Evolutionary conservation across 139 green algal species (phyloP).

Genomic region (Chlorella sp.): DNA sequence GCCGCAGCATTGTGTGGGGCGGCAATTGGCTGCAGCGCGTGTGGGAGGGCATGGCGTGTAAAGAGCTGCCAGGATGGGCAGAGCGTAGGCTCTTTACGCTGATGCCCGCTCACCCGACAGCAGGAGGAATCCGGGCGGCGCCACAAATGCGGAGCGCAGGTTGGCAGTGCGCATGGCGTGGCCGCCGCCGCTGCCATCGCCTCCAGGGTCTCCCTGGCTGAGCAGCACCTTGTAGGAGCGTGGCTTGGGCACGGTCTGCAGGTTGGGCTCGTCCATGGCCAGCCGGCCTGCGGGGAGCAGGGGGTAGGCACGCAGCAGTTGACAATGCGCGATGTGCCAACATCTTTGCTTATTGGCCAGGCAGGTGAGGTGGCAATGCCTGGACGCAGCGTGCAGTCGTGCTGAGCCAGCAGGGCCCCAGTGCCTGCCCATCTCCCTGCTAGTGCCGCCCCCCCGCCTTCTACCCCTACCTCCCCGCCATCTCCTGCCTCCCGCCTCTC

Average conservation of each 20-base stretch:
- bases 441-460: too few species aligned
- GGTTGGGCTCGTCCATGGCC: conserved; percentile 83
- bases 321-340: neutral
- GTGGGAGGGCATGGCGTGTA: too few species aligned
- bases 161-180: conserved; percentile 26
- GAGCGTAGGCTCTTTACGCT: neutral
- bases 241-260: conserved; percentile 75
- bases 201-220: neutral
- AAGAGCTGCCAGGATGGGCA: too few species aligned
- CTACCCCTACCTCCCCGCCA: too few species aligned
- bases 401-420: too few species aligned
- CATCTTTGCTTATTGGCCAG: too few species aligned
- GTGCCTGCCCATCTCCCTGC: too few species aligned
- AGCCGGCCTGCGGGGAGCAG: conserved; percentile 64
- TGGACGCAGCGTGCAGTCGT: neutral
- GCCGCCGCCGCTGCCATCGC: neutral
- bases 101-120: conserved; percentile 39
- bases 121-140: conserved; percentile 44
- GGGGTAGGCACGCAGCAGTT: neutral
- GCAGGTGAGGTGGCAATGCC: neutral
- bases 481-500: too few species aligned
- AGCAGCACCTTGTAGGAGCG: conserved; percentile 38
- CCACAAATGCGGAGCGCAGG: conserved; percentile 53
- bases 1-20: too few species aligned
- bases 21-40: too few species aligned